Conservation (phyloP, 345 rosid genomes). For the Murraya koenigii region DNA sequence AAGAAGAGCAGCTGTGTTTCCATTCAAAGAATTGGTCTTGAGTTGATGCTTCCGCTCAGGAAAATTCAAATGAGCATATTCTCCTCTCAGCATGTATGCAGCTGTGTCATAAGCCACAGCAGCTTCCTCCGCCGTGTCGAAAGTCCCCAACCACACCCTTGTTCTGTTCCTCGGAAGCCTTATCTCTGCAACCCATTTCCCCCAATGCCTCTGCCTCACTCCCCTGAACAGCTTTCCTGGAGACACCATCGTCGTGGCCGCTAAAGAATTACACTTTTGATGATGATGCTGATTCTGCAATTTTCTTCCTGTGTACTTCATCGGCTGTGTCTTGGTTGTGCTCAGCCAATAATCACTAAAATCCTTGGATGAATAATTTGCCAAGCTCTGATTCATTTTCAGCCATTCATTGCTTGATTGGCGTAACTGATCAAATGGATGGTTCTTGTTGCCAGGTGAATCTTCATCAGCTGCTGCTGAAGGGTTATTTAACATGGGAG, state of each 20-base stretch:
- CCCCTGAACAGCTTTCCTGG: conserved; percentile 80
- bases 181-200: conserved; percentile 99
- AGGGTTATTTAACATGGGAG: conserved; percentile 21
- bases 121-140: conserved; percentile 90
- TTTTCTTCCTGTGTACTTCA: conserved; percentile 53
- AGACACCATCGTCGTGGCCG: conserved; percentile 16
- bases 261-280: conserved; percentile 23
- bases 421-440: conserved; percentile 15
- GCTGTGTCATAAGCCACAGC: conserved; percentile 93
- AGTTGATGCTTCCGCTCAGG: conserved; percentile 68
- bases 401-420: conserved; percentile 42
- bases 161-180: conserved; percentile 88
- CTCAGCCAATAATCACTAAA: conserved; percentile 54
- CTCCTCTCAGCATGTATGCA: conserved; percentile 82
- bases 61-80: conserved; percentile 83
- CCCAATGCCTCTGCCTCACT: conserved; percentile 97
- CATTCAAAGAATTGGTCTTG: conserved; percentile 40
- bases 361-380: conserved; percentile 35
- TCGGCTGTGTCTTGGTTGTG: conserved; percentile 61
- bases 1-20: conserved; percentile 56
- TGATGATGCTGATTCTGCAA: conserved; percentile 29
- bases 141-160: conserved; percentile 97
- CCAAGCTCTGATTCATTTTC: conserved; percentile 35
- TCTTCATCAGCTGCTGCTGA: background rate
- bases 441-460: conserved; percentile 16